These are phyloP conservation scores for Plenodomus tracheiphilus DNA, from an alignment of 2,329 filamentous ascomycete species.

Conservation along the genomic window DNA sequence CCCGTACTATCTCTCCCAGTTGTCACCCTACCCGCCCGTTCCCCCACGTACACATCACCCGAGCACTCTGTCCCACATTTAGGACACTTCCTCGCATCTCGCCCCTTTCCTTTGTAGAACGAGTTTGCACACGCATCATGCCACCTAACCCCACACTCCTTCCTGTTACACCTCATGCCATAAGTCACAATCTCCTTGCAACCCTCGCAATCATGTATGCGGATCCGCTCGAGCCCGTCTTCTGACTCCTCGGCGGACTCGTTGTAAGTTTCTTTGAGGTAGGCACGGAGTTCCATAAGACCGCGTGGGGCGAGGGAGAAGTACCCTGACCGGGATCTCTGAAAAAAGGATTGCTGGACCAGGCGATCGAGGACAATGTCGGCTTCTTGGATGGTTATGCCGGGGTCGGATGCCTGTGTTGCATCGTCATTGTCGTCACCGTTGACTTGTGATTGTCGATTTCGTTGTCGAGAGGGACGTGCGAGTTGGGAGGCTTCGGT, in stretches of 20 bases:
- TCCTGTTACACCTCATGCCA: slow-evolving; percentile 40
- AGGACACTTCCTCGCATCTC: slow-evolving; percentile 32
- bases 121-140: slow-evolving; percentile 41
- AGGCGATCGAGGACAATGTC: slow-evolving; percentile 71
- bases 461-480: slow-evolving; percentile 44
- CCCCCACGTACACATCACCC: slow-evolving; percentile 57
- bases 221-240: slow-evolving; percentile 55
- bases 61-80: slow-evolving; percentile 35
- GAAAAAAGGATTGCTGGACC: slow-evolving; percentile 81
- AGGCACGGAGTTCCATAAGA: slow-evolving; percentile 81
- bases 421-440: not conserved
- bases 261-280: slow-evolving; percentile 90
- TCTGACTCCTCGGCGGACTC: slow-evolving; percentile 61
- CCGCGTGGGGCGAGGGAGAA: slow-evolving; percentile 77
- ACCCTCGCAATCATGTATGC: slow-evolving; percentile 83
- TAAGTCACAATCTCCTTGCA: slow-evolving; percentile 89
- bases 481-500: slow-evolving; percentile 77
- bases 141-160: slow-evolving; percentile 34
- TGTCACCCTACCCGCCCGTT: slow-evolving; percentile 27
- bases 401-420: slow-evolving; percentile 49
- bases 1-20: slow-evolving; percentile 10
- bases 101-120: slow-evolving; percentile 28
- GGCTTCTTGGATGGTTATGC: slow-evolving; percentile 76
- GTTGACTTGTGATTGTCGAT: slow-evolving; percentile 32
- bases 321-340: slow-evolving; percentile 70